These are phyloP conservation scores for Dianthus caryophyllus DNA, from an alignment of 148 eudicot species.

Conservation along the genomic window DNA sequence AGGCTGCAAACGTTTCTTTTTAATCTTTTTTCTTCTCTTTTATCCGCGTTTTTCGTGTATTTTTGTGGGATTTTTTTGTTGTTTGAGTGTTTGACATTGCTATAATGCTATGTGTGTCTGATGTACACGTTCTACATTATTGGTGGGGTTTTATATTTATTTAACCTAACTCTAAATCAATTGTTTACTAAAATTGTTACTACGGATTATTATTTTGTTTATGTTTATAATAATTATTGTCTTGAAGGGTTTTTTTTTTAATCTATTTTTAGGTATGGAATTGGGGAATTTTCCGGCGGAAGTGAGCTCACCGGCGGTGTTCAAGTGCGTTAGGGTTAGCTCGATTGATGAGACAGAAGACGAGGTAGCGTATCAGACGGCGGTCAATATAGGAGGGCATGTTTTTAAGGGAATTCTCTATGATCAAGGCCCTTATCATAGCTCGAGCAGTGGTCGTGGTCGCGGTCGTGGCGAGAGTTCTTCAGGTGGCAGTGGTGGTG, in stretches of 20 bases:
- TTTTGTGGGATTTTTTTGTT: background rate
- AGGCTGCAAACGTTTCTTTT: background rate
- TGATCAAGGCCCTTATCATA: constrained; percentile 63
- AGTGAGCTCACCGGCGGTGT: constrained; percentile 47
- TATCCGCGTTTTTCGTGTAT: constrained; percentile 15
- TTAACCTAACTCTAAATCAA: constrained; percentile 12
- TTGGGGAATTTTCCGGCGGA: constrained; percentile 65
- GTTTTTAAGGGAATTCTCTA: constrained; percentile 74
- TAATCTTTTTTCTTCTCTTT: background rate
- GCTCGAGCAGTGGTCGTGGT: background rate
- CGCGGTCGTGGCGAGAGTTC: constrained; percentile 39
- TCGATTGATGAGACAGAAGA: constrained; percentile 51
- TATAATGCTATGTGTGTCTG: background rate
- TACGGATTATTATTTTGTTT: too few relatives aligned
- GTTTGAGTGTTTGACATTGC: constrained; percentile 14
- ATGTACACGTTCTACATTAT: background rate
- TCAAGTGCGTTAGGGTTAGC: constrained; percentile 71
- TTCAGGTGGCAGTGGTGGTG: constrained; percentile 28
- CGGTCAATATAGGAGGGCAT: constrained; percentile 78
- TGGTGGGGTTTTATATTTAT: background rate
- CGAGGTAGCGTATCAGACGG: constrained; percentile 73
- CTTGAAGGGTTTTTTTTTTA: too few relatives aligned
- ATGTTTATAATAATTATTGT: too few relatives aligned
- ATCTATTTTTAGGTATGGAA: constrained; percentile 43
- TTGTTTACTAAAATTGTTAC: too few relatives aligned